Conservation (phyloP, 345 rosid genomes). For the Sonneratia alba region DNA sequence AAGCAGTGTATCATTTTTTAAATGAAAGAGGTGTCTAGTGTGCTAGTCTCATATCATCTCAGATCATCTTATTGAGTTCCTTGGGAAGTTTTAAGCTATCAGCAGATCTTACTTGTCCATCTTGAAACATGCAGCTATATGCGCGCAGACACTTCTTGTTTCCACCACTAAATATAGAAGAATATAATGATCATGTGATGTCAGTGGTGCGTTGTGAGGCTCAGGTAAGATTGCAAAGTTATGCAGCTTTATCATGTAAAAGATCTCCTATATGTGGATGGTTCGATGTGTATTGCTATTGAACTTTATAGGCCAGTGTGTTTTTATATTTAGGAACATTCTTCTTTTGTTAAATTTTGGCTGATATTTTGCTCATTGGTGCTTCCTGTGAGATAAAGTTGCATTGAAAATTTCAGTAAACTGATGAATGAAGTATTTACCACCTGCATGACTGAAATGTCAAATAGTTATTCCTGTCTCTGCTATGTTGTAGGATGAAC, state of each 20-base stretch:
- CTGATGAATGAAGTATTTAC: background rate
- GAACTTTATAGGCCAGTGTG: background rate
- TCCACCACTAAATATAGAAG: conserved; percentile 76
- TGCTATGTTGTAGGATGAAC: conserved; percentile 51
- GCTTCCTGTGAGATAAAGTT: background rate
- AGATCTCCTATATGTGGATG: background rate
- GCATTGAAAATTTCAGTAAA: background rate
- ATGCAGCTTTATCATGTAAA: background rate
- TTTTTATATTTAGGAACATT: background rate
- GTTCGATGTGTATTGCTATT: background rate
- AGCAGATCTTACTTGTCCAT: conserved; percentile 12
- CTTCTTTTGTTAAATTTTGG: background rate
- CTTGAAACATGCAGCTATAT: conserved; percentile 45
- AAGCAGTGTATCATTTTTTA: background rate
- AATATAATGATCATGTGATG: conserved; percentile 62
- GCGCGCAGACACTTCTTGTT: conserved; percentile 81
- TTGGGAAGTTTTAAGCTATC: background rate
- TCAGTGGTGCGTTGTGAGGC: conserved; percentile 90
- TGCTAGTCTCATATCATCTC: background rate
- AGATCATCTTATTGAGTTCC: background rate
- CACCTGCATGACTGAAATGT: too few relatives aligned
- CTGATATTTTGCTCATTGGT: background rate
- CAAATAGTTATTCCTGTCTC: conserved; percentile 2
- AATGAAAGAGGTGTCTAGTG: background rate
- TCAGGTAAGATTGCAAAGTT: conserved; percentile 36